Base-by-base conservation (phyloP, 2,329 filamentous ascomycete genomes). In the Aspergillus uvarum region DNA sequence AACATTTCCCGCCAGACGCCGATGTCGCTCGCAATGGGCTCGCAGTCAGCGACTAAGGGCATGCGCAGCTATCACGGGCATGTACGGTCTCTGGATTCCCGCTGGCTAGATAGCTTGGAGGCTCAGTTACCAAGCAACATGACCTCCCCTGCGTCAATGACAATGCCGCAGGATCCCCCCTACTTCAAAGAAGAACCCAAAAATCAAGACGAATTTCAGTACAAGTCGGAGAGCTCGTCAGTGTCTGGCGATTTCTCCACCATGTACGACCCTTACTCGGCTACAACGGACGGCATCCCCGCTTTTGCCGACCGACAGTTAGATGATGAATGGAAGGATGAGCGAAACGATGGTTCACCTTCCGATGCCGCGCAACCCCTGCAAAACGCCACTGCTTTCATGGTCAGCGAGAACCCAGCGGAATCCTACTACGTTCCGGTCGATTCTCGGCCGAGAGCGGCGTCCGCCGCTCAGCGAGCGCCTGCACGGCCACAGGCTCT, bases 221-320 rank as follows among this genome's bases (percentile, higher is more conserved):
- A 70, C 56, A 72, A 71, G 59, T 76, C 75, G 0, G 73, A 75
- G 51, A 75, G 66, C 57, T 75, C 74, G 24, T 76, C 75, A 0
- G 70, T 73, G n/a, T 71, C 74, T 4, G 74, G 71, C 16, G 74
- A 76, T 54, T 12, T 73, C 19, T 62, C 74, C n/a, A 68, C 66
- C 14, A 59, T 71, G 22, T 72, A 74, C 47, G 74, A 76, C 59
- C 67, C 73, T 21, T 76, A 70, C 59, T 72, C 74, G 5, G 64
- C 68, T 6, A 70, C 71, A 5, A 72, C 67, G 38, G 74, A 72
- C 24, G 71, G 75, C 8, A 53, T 67, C 8, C 63, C 70, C 19
- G 62, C 64, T 7, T 71, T 73, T 59, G 67, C 68, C 2, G 72
- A 75, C 16, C 68, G 62, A 47, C 66, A 70, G 48, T 47, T 72